phyloP scores from a whole-genome alignment of 495 filamentous ascomycete species.

The Hypoxylon lienhwacheense region DNA sequence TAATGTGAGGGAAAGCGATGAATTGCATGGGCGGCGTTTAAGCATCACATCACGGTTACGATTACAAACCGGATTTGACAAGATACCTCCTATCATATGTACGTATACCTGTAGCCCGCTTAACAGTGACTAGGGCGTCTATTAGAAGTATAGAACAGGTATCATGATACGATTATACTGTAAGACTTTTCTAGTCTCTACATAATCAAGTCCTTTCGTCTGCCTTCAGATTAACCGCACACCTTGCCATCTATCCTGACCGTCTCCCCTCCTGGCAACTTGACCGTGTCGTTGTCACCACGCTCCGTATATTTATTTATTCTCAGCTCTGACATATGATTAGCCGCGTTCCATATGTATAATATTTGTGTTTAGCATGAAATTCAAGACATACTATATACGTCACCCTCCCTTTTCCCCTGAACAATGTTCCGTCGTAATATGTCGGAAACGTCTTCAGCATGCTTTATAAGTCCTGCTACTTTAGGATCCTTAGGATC shows the following conservation, averaged over 20 bases:
- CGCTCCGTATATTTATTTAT: constrained; percentile 91
- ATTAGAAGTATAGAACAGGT: constrained; percentile 34
- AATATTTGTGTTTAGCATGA: neutral
- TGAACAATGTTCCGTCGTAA: constrained; percentile 87
- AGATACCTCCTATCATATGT: constrained; percentile 21
- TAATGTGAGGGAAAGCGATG: neutral
- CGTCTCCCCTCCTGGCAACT: constrained; percentile 52
- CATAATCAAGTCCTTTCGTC: constrained; percentile 33
- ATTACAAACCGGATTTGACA: constrained; percentile 48
- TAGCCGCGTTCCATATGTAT: neutral
- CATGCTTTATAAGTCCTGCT: constrained; percentile 64
- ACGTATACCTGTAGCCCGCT: constrained; percentile 1
- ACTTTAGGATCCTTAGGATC: constrained; percentile 55
- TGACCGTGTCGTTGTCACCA: constrained; percentile 88
- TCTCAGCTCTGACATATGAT: constrained; percentile 69
- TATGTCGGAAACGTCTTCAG: constrained; percentile 79
- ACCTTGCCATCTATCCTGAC: constrained; percentile 51
- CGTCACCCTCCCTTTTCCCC: constrained; percentile 63
- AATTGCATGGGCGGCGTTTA: constrained; percentile 43
- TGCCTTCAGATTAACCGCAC: constrained; percentile 45
- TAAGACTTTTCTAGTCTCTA: constrained; percentile 41
- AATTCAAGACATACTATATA: constrained; percentile 61
- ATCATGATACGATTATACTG: constrained; percentile 42
- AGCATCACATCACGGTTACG: no score
- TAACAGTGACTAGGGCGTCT: constrained; percentile 37